A percentile compares a stretch with the other conserved stretches of the same genome.
These are phyloP conservation scores for Akanthomyces uredinophilus DNA, from an alignment of 2,329 filamentous ascomycete genomes.

Conservation along the genomic window DNA sequence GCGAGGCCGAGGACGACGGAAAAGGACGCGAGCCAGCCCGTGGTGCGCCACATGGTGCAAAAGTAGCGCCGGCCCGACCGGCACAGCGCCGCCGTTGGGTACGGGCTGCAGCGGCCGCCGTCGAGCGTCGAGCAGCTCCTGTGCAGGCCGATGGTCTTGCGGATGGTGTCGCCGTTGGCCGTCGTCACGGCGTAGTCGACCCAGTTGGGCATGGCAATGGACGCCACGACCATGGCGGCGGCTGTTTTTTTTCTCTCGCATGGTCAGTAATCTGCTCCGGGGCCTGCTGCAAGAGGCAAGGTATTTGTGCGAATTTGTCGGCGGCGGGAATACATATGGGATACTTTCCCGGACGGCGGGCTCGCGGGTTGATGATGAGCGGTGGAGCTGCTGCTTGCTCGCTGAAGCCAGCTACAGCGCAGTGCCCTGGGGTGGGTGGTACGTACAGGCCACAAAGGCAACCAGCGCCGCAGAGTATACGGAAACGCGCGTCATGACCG, in stretches of 20 bases:
- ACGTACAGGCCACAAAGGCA: constrained; percentile 41
- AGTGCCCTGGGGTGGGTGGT: not conserved
- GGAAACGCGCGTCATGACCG: constrained; percentile 38
- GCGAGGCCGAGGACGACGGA: constrained; percentile 77
- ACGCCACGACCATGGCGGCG: constrained; percentile 64
- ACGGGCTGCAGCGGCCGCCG: constrained; percentile 50
- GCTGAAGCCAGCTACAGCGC: not conserved
- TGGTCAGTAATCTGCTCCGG: not conserved
- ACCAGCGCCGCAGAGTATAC: constrained; percentile 40
- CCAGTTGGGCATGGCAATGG: constrained; percentile 68
- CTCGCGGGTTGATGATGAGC: too few relatives aligned
- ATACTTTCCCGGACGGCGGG: too few relatives aligned
- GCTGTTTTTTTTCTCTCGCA: constrained; percentile 37
- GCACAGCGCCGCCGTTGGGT: constrained; percentile 31
- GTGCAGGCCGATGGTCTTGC: constrained; percentile 71
- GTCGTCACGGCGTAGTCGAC: constrained; percentile 56
- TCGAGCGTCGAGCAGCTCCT: constrained; percentile 69
- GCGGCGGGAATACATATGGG: too few relatives aligned
- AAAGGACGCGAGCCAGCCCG: constrained; percentile 84
- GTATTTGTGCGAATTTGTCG: too few relatives aligned
- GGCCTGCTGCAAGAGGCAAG: not conserved
- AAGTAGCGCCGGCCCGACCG: constrained; percentile 58
- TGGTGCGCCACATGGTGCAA: constrained; percentile 86
- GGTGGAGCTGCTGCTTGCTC: not conserved
- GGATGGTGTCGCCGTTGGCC: constrained; percentile 40